Base-by-base conservation (phyloP, 352 stramenopile genomes). In the Phytophthora pluvialis region DNA sequence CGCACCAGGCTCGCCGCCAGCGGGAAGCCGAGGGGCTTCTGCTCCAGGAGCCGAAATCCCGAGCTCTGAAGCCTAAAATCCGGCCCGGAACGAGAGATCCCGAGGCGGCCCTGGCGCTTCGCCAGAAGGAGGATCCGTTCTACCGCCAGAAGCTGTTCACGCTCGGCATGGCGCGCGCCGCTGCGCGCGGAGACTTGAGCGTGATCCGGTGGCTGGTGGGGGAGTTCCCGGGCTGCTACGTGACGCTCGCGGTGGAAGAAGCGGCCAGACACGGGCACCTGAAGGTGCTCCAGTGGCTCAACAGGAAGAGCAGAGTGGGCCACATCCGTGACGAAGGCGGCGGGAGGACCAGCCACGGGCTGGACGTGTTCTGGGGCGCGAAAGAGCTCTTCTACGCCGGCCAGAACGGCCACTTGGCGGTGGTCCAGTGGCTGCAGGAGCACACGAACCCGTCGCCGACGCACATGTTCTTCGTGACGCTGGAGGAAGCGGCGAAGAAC, bases 401-500 rank as follows among this genome's bases (percentile, higher is more conserved):
- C 5, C 51, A 73, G 39, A 60, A 70, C 31, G 72, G 70, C 3
- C 72, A 78, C 12, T 53, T 83, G 26, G 21, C 67, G 3, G 62
- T 78, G 13, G 72, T 75, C 0, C 28, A 77, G 16, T 83, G 72
- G 75, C 60, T 83, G 25, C 72, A 80, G 31, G 40, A 67, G 32
- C 60, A 78, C 45, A 75, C 68, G 8, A 62, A 67, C 10, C 72
- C 72, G 3, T 61, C 68, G 6, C 64, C 72, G 11, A 77, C 68
- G 6, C 68, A 80, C 38, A 75, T 80, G 68, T 80, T 80, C 60
- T 77, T 80, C 36, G 72, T 80, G 59, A 80, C 73, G 33, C 46
- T 80, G 18, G 69, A 80, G 10, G 60, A 70, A 51, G 72, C 72
- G 4, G 68, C 72, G 1, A 67, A 65, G 32, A 75, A 75, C 40